phyloP scores from a whole-genome alignment of 2,329 filamentous ascomycete species.

The Alternaria sp. region DNA sequence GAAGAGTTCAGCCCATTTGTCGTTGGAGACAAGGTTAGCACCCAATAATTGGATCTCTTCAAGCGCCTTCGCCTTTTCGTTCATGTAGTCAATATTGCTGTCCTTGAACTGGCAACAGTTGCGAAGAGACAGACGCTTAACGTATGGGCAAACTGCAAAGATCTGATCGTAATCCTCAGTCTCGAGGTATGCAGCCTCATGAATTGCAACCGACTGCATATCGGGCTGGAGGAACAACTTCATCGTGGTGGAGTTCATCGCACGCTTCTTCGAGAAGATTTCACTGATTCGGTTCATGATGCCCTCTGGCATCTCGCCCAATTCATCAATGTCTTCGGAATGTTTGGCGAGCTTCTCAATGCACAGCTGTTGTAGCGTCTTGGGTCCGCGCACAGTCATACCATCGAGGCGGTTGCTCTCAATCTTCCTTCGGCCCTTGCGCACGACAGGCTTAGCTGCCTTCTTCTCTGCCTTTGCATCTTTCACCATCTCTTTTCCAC shows the following conservation, averaged over 20 bases:
- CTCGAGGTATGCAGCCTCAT: conserved; percentile 71
- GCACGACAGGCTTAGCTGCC: conserved; percentile 64
- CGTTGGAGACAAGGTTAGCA: conserved; percentile 81
- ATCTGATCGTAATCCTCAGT: conserved; percentile 81
- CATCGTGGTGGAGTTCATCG: conserved; percentile 61
- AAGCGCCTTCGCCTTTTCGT: conserved; percentile 74
- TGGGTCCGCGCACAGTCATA: conserved; percentile 68
- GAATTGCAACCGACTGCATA: conserved; percentile 64
- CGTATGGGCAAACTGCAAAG: conserved; percentile 74
- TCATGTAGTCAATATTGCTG: conserved; percentile 79
- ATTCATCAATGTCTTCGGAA: conserved; percentile 69
- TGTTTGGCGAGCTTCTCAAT: conserved; percentile 70
- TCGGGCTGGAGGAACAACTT: conserved; percentile 62
- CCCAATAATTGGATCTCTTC: conserved; percentile 80
- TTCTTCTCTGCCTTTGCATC: conserved; percentile 69
- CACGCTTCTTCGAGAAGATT: conserved; percentile 70
- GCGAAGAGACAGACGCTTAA: conserved; percentile 76
- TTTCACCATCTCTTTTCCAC: conserved; percentile 76
- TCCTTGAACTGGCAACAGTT: conserved; percentile 95
- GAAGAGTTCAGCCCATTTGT: conserved; percentile 77
- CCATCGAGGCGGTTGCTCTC: conserved; percentile 89
- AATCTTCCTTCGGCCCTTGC: conserved; percentile 73
- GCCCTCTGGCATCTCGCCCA: conserved; percentile 67
- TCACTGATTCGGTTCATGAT: conserved; percentile 67
- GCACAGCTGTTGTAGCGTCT: conserved; percentile 71